Base-by-base conservation (phyloP, 768 basidiomycete species). In the Boletales sp. region DNA sequence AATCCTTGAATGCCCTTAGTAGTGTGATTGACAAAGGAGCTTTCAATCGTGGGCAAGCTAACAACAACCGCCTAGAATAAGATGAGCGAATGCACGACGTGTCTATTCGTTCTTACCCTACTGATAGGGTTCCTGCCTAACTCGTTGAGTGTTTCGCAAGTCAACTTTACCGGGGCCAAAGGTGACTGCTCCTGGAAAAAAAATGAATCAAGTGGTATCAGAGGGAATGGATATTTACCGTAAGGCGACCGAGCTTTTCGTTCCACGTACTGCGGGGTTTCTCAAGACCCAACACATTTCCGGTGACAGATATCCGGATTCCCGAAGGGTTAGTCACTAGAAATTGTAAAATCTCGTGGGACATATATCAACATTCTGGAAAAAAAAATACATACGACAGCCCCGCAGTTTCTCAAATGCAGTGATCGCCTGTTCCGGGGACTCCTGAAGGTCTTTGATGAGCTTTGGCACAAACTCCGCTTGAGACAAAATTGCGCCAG, bases 1-100 rank as follows among this genome's bases (percentile, higher is more conserved):
- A 87, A 94, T 21, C 91, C 89, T 62, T 77, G 74, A 35, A 94
- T 84, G 28, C 86, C 84, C 63, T 86, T 90, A 0, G 89, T 79
- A 8, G 82, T 84, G 63, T 93, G 86, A 10, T 74, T 80, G 17
- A 82, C 87, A 66, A 84, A 98, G 2, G 90, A 87, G 60, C 92
- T 95, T 70, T 99, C 96, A 54, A 97, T 95, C 5, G 92, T 93
- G 1, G 94, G 87, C 50, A 98, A 78, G 53, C 90, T 85, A 69
- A 94, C 86, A 19, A 98, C 78, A 28, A 92, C 77, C 25, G 87
- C 90, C 88, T 93, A 18, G 13, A 51, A 44, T 30, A 18, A 33
- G 10, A 13, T 57, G n/a, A 58, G 41, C 9, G 40, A 7, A 40
- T 34, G 45, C 4, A 38, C 14, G 34, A 15, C 11, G 34, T 4